phyloP scores from a whole-genome alignment of 2,329 filamentous ascomycete genomes.

The Fonsecaea multimorphosa region DNA sequence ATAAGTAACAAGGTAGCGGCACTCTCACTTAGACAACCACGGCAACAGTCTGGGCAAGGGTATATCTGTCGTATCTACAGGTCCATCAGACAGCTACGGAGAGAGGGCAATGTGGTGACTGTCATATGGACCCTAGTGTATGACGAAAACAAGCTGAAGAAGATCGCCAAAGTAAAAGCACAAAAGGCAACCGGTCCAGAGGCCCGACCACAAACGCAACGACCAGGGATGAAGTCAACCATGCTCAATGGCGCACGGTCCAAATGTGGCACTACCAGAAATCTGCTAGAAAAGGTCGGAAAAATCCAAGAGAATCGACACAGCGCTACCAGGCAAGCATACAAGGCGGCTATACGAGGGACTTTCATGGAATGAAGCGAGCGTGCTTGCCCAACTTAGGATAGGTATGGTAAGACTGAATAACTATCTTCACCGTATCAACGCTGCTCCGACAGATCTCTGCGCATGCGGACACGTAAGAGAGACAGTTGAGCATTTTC shows the following conservation, averaged over 20 bases:
- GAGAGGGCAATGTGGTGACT: slow-evolving; percentile 36
- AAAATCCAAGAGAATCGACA: slow-evolving; percentile 37
- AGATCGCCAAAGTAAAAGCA: slow-evolving; percentile 34
- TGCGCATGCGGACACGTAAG: slow-evolving; percentile 37
- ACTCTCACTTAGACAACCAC: slow-evolving; percentile 37
- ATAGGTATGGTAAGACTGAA: slow-evolving; percentile 45
- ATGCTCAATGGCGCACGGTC: slow-evolving; percentile 40
- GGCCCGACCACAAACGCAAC: slow-evolving; percentile 28
- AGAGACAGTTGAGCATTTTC: slow-evolving; percentile 43
- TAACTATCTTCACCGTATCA: slow-evolving; percentile 38
- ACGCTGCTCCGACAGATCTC: slow-evolving; percentile 31
- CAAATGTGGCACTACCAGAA: slow-evolving; percentile 18
- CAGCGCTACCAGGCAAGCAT: slow-evolving; percentile 42
- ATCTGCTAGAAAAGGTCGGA: slow-evolving; percentile 38
- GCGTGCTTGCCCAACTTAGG: slow-evolving; percentile 42
- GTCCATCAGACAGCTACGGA: slow-evolving; percentile 37
- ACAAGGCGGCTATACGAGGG: slow-evolving; percentile 38
- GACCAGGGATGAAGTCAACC: slow-evolving; percentile 40
- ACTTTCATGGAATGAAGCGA: slow-evolving; percentile 42
- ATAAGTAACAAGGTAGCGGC: slow-evolving; percentile 40
- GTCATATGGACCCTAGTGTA: slow-evolving; percentile 35
- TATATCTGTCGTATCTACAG: slow-evolving; percentile 38
- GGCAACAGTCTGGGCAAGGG: slow-evolving; percentile 39
- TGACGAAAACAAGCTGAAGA: slow-evolving; percentile 2
- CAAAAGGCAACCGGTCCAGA: slow-evolving; percentile 37